Percentiles rank a stretch among this genome's conserved stretches.
phyloP scores from a whole-genome alignment of 1,139 yeast genomes.

The Meyerozyma athensensis region DNA sequence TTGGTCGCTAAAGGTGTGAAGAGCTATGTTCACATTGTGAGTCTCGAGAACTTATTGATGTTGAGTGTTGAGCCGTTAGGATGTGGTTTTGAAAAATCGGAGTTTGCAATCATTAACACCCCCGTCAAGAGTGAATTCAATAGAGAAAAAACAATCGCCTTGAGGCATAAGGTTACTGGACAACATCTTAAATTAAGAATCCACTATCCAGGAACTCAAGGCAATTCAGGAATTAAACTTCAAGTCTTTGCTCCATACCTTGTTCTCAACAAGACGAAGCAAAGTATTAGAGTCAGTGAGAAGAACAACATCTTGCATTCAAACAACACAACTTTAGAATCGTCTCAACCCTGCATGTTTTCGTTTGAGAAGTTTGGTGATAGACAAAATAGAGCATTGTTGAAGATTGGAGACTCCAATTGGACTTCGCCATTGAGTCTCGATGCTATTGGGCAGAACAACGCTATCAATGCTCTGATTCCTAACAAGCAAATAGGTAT shows the following conservation, averaged over 20 bases:
- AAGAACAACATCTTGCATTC: slow-evolving; percentile 48
- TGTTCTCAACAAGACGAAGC: slow-evolving; percentile 74
- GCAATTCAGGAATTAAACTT: slow-evolving; percentile 49
- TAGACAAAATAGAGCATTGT: slow-evolving; percentile 62
- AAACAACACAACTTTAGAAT: slow-evolving; percentile 19
- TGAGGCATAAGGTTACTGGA: slow-evolving; percentile 52
- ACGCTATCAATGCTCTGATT: slow-evolving; percentile 59
- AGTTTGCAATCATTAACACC: slow-evolving; percentile 74
- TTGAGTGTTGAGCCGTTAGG: slow-evolving; percentile 67
- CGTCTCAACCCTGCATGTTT: slow-evolving; percentile 67
- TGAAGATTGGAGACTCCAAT: slow-evolving; percentile 66
- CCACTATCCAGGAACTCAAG: slow-evolving; percentile 51
- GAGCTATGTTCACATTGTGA: slow-evolving; percentile 76
- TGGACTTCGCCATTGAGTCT: slow-evolving; percentile 77
- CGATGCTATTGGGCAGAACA: slow-evolving; percentile 84
- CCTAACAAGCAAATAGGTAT: slow-evolving; percentile 60
- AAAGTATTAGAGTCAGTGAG: slow-evolving; percentile 56
- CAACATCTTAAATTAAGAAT: slow-evolving; percentile 62
- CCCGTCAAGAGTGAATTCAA: slow-evolving; percentile 51
- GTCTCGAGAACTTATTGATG: slow-evolving; percentile 63
- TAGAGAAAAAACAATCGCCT: slow-evolving; percentile 47
- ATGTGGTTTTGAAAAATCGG: slow-evolving; percentile 64
- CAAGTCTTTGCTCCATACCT: slow-evolving; percentile 83
- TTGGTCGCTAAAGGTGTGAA: slow-evolving; percentile 58
- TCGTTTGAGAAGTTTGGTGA: slow-evolving; percentile 65